A percentile compares a stretch with the other conserved stretches of the same genome.
Evolutionary conservation across 345 rosid genomes (phyloP).

Genomic region (Clarkia xantiana): DNA sequence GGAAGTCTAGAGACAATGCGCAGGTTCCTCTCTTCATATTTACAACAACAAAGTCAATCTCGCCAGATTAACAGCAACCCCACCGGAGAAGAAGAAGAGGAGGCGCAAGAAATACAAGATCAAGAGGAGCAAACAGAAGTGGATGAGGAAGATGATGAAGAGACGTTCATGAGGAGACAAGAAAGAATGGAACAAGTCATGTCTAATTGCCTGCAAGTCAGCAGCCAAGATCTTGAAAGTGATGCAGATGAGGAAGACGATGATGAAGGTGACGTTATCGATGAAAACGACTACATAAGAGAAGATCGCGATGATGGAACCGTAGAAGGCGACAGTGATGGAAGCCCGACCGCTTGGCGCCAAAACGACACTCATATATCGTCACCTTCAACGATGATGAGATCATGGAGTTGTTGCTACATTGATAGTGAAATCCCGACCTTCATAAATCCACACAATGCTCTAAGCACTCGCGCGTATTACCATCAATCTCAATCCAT

Average conservation of each 20-base stretch:
- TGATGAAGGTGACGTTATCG: constrained; percentile 8
- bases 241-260: not conserved
- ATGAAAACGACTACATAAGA: constrained; percentile 4
- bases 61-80: not conserved
- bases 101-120: too few species aligned
- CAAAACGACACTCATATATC: too few species aligned
- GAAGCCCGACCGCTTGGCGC: too few species aligned
- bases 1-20: constrained; percentile 7
- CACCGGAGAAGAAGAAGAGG: too few species aligned
- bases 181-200: constrained; percentile 21
- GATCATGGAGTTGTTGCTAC: too few species aligned
- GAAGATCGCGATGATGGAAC: constrained; percentile 6
- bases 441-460: too few species aligned
- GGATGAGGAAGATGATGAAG: constrained; percentile 10
- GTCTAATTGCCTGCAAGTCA: constrained; percentile 9
- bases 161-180: constrained; percentile 12
- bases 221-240: constrained; percentile 5
- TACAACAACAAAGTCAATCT: constrained; percentile 4
- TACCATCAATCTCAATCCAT: constrained; percentile 8
- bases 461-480: too few species aligned
- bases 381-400: too few species aligned
- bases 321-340: too few species aligned
- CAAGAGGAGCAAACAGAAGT: not conserved
- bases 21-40: constrained; percentile 6
- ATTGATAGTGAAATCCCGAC: too few species aligned